Evolutionary conservation across 768 basidiomycete genomes (phyloP).

Genomic region (Gymnopilus dilepis): DNA sequence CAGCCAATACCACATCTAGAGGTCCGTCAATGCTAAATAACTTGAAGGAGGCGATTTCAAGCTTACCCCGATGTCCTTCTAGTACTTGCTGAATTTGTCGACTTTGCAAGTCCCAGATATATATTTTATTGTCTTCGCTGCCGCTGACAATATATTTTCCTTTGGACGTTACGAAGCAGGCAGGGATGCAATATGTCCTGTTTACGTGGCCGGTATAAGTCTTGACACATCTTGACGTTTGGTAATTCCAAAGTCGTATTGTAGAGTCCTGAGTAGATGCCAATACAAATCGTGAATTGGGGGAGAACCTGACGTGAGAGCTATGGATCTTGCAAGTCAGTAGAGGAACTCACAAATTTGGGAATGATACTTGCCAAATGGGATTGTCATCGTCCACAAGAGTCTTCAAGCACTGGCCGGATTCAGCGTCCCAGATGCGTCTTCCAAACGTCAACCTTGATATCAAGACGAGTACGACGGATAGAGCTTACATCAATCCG

Average conservation of each 20-base stretch:
- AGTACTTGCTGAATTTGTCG: slow-evolving; percentile 75
- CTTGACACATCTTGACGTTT: slow-evolving; percentile 89
- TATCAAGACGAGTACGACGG: not conserved
- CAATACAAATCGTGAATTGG: slow-evolving; percentile 89
- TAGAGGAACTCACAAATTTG: not conserved
- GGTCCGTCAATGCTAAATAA: slow-evolving; percentile 11
- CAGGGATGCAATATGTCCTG: slow-evolving; percentile 80
- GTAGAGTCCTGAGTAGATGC: slow-evolving; percentile 95
- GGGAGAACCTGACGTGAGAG: slow-evolving; percentile 89
- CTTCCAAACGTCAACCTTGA: slow-evolving; percentile 44
- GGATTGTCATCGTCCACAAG: slow-evolving; percentile 97
- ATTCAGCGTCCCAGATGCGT: slow-evolving; percentile 96
- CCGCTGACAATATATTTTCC: slow-evolving; percentile 84
- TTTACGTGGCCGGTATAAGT: slow-evolving; percentile 90
- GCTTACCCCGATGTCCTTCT: slow-evolving; percentile 80
- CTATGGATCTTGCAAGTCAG: slow-evolving; percentile 41
- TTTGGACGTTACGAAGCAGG: slow-evolving; percentile 65
- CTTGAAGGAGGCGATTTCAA: not conserved
- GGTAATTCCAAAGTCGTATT: slow-evolving; percentile 93
- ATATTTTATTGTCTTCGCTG: slow-evolving; percentile 87
- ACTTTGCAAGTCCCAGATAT: slow-evolving; percentile 89
- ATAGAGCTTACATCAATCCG: slow-evolving; percentile 81
- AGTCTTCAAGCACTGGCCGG: slow-evolving; percentile 97
- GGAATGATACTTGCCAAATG: slow-evolving; percentile 62
- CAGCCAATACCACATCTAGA: slow-evolving; percentile 71